phyloP scores from a whole-genome alignment of 306 rosid species.

The Ochetophila trinervis region DNA sequence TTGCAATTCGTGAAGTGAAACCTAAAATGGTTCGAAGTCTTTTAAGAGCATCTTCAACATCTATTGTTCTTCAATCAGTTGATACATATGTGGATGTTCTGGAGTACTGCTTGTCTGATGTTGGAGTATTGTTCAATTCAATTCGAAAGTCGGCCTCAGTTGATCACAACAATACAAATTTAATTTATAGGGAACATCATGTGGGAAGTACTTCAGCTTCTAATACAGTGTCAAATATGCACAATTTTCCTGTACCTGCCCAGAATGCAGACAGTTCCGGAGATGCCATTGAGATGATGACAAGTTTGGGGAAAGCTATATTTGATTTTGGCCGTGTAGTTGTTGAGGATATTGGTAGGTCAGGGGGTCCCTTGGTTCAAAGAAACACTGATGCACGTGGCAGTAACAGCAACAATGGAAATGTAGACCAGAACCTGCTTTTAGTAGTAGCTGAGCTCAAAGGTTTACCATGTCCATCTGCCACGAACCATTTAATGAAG shows the following conservation, averaged over 20 bases:
- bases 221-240: conserved; percentile 39
- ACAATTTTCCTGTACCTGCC: conserved; percentile 38
- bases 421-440: conserved; percentile 43
- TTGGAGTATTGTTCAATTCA: conserved; percentile 37
- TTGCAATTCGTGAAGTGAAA: conserved; percentile 70
- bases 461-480: conserved; percentile 93
- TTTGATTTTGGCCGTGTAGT: conserved; percentile 94
- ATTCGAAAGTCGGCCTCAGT: conserved; percentile 31
- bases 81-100: conserved; percentile 90
- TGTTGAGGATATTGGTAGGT: conserved; percentile 87
- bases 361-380: conserved; percentile 62
- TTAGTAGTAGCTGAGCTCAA: conserved; percentile 71
- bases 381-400: conserved; percentile 37
- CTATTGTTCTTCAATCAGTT: conserved; percentile 69
- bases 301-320: conserved; percentile 93
- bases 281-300: conserved; percentile 95
- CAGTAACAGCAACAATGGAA: conserved; percentile 37
- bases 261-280: conserved; percentile 76
- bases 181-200: conserved; percentile 32
- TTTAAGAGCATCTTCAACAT: conserved; percentile 58
- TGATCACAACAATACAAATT: conserved; percentile 30
- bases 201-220: conserved; percentile 44
- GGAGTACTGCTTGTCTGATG: conserved; percentile 90
- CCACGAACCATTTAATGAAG: conserved; percentile 56
- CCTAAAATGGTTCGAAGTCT: conserved; percentile 96